Evolutionary conservation across 2,329 filamentous ascomycete species (phyloP).

Genomic region (Colletotrichum navitas): DNA sequence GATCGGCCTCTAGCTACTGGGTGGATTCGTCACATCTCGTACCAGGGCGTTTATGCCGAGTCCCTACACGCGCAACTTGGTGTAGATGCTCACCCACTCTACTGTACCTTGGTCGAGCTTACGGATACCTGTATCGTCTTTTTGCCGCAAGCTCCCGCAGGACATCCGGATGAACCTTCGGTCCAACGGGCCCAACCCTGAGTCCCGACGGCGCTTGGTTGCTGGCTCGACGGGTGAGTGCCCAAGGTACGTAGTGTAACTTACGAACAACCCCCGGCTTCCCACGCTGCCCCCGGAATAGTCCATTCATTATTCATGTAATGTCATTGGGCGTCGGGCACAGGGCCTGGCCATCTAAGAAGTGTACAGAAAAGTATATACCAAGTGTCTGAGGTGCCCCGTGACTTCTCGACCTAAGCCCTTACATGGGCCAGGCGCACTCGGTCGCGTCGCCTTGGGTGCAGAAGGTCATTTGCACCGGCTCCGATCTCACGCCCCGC

Average conservation of each 20-base stretch:
- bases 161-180: constrained; percentile 26
- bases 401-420: neutral
- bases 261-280: neutral
- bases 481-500: constrained; percentile 72
- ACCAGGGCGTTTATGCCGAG: neutral
- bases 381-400: neutral
- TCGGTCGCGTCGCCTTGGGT: constrained; percentile 65
- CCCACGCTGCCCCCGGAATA: neutral
- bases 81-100: neutral
- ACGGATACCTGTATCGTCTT: neutral
- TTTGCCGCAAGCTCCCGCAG: neutral
- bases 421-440: constrained; percentile 36
- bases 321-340: neutral
- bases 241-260: neutral
- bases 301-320: neutral
- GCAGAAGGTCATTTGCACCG: constrained; percentile 81
- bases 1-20: neutral
- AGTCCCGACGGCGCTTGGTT: neutral
- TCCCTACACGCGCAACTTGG: neutral
- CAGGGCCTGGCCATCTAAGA: neutral
- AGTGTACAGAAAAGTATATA: constrained; percentile 8
- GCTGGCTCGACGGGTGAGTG: neutral
- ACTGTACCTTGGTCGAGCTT: neutral
- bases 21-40: neutral
- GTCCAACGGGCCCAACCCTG: constrained; percentile 14